Conservation (phyloP, 202 grass and related monocot genomes). For the Dendrocalamus latiflorus region DNA sequence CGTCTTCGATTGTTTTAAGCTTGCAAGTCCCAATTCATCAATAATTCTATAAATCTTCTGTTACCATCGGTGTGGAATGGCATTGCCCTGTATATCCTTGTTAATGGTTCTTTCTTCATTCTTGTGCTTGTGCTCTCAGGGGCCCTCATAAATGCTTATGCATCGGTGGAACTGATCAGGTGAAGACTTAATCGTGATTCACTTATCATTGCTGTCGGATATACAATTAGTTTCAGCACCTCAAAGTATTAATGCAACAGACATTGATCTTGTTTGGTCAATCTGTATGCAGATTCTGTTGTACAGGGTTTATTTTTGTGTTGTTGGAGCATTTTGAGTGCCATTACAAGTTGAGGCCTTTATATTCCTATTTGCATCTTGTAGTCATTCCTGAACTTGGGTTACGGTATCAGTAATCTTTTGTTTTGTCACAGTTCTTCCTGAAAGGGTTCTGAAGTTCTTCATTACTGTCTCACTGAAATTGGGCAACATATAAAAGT, state of each 20-base stretch:
- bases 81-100: neutral
- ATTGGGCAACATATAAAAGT: neutral
- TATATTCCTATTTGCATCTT: neutral
- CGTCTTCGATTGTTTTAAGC: neutral
- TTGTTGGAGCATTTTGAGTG: neutral
- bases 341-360: neutral
- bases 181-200: conserved; percentile 9
- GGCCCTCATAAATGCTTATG: neutral
- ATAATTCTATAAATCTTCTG: neutral
- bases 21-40: neutral
- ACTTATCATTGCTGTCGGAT: neutral
- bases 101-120: neutral
- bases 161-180: neutral
- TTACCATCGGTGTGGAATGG: neutral
- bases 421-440: neutral
- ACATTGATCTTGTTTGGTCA: neutral
- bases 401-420: neutral
- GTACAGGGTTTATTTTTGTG: neutral
- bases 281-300: neutral
- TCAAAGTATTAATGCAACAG: neutral
- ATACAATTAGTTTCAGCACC: neutral
- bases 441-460: neutral
- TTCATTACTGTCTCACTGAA: neutral
- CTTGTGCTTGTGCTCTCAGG: neutral
- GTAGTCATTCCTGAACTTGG: neutral